Evolutionary conservation across 1,139 yeast species (phyloP).

Genomic region (Debaryomyces robertsiae): DNA sequence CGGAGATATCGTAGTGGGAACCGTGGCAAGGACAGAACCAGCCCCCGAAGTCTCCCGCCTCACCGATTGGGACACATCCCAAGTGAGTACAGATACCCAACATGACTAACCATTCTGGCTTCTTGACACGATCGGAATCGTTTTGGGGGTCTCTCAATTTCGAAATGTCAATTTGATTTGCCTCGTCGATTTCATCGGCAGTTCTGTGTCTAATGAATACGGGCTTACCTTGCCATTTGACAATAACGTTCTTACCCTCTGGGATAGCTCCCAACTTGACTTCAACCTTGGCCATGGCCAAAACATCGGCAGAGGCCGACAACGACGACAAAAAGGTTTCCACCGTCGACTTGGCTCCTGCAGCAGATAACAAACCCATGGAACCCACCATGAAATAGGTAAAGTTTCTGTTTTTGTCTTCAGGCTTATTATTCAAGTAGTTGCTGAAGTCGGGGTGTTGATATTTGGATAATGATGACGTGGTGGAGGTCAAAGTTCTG

Average conservation of each 20-base stretch:
- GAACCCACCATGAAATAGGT: constrained; percentile 98
- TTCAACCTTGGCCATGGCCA: constrained; percentile 99
- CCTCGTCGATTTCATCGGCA: constrained; percentile 88
- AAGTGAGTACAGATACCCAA: constrained; percentile 99
- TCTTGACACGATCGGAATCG: constrained; percentile 91
- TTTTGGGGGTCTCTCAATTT: constrained; percentile 90
- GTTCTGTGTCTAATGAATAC: constrained; percentile 99
- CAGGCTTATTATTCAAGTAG: constrained; percentile 75
- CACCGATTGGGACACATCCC: constrained; percentile 99
- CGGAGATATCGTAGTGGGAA: constrained; percentile 99
- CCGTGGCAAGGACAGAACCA: constrained; percentile 99
- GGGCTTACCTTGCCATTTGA: constrained; percentile 99
- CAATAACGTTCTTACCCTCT: constrained; percentile 96
- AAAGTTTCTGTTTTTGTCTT: constrained; percentile 76
- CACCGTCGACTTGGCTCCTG: constrained; percentile 97
- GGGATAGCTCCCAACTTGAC: constrained; percentile 94
- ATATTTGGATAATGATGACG: constrained; percentile 68
- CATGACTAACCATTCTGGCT: constrained; percentile 99
- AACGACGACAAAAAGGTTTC: constrained; percentile 90
- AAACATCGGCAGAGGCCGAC: constrained; percentile 98
- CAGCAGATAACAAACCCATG: constrained; percentile 90
- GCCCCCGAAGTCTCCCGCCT: constrained; percentile 99
- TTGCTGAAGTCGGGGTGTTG: constrained; percentile 91
- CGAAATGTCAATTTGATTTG: constrained; percentile 74
- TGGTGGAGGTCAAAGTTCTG: constrained; percentile 47